A percentile compares a stretch with the other conserved stretches of the same genome.
phyloP scores from a whole-genome alignment of 2,329 filamentous ascomycete species.

The Drechslerella coelobrocha region DNA sequence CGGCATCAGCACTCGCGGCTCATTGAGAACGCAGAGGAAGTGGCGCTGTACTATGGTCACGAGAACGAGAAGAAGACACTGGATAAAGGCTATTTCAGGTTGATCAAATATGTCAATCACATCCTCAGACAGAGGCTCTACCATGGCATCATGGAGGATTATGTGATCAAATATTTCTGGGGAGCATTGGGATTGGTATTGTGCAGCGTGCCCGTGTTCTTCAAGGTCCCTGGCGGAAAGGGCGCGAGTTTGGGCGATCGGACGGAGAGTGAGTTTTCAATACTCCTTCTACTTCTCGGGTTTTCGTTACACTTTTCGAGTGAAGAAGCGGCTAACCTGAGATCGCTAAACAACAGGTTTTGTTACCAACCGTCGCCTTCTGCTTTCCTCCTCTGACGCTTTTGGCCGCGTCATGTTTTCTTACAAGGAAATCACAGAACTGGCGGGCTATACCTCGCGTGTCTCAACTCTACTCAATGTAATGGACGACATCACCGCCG shows the following conservation, averaged over 20 bases:
- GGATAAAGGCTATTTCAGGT: constrained; percentile 97
- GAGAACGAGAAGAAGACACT: constrained; percentile 94
- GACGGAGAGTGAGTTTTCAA: constrained; percentile 64
- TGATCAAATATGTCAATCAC: constrained; percentile 98
- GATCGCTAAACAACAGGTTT: constrained; percentile 65
- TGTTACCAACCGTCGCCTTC: constrained; percentile 89
- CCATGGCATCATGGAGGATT: constrained; percentile 99
- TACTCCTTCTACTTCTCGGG: neutral
- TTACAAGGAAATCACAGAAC: constrained; percentile 94
- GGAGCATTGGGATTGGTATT: constrained; percentile 88
- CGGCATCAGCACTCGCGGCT: constrained; percentile 91
- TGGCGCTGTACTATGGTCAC: constrained; percentile 89
- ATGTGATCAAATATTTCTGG: constrained; percentile 99
- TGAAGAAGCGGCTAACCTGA: constrained; percentile 58
- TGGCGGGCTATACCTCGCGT: constrained; percentile 92
- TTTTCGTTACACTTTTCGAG: constrained; percentile 14
- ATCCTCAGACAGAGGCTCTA: constrained; percentile 90
- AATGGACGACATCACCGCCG: constrained; percentile 88
- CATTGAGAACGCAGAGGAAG: constrained; percentile 94
- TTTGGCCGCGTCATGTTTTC: constrained; percentile 97
- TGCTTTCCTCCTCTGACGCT: constrained; percentile 91
- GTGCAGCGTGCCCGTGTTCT: constrained; percentile 94
- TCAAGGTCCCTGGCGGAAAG: constrained; percentile 78
- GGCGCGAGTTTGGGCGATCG: constrained; percentile 62
- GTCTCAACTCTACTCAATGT: constrained; percentile 89